Evolutionary conservation across 2,329 filamentous ascomycete species (phyloP).

Genomic region (Fusarium verrucosum): DNA sequence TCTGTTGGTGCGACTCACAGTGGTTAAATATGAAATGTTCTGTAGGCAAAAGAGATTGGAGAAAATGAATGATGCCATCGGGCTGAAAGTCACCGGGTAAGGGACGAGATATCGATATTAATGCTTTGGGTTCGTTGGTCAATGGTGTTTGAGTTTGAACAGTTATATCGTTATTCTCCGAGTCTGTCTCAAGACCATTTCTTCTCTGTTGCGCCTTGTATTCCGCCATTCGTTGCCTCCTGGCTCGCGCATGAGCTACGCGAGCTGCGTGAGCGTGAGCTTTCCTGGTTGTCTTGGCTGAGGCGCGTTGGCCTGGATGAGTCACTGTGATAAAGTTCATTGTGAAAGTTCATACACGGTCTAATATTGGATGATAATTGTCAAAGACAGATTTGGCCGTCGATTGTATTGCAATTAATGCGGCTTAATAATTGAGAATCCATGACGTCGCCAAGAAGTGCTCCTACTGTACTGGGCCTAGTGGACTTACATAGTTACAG

Average conservation of each 20-base stretch:
- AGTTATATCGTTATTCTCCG: too few species aligned
- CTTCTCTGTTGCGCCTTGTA: background rate
- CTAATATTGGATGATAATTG: background rate
- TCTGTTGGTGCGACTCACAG: background rate
- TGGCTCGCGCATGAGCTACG: background rate
- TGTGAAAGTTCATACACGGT: too few species aligned
- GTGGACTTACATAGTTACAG: background rate
- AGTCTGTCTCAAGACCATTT: background rate
- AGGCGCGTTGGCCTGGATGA: background rate
- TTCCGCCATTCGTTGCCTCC: background rate
- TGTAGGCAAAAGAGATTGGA: background rate
- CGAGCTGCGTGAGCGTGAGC: conserved; percentile 16
- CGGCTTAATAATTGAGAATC: background rate
- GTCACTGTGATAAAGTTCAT: conserved; percentile 7
- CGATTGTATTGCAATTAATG: background rate
- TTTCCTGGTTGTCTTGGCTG: background rate
- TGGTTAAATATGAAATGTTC: conserved; percentile 6
- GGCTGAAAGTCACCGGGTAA: background rate
- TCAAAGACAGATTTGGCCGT: background rate
- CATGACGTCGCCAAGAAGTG: conserved; percentile 13
- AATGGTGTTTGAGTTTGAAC: background rate
- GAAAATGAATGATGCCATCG: background rate
- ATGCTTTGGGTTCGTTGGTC: fast-evolving
- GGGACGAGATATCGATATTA: background rate
- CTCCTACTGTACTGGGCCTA: conserved; percentile 16